phyloP scores from a whole-genome alignment of 768 basidiomycete species.

The Amanita pallidorosea region DNA sequence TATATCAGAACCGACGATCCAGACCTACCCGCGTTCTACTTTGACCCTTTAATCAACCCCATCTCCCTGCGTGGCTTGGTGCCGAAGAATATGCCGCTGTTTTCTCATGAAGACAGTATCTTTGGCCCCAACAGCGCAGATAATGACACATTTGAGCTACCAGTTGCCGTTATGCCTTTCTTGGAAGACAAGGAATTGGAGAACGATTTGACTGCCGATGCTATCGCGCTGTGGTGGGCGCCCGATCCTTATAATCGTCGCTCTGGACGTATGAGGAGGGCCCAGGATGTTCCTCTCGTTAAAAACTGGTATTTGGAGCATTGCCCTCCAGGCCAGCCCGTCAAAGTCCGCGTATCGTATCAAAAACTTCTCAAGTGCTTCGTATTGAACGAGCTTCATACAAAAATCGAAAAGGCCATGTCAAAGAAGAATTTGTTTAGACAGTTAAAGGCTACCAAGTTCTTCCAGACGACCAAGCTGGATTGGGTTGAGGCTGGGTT shows the following conservation, averaged over 20 bases:
- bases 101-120: slow-evolving; percentile 86
- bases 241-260: slow-evolving; percentile 92
- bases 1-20: slow-evolving; percentile 99
- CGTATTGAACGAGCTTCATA: slow-evolving; percentile 90
- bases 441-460: slow-evolving; percentile 96
- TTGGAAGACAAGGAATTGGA: slow-evolving; percentile 69
- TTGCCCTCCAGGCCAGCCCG: slow-evolving; percentile 90
- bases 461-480: slow-evolving; percentile 95
- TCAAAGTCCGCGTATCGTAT: slow-evolving; percentile 98
- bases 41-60: slow-evolving; percentile 97
- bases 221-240: slow-evolving; percentile 97
- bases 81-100: slow-evolving; percentile 71
- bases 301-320: slow-evolving; percentile 99
- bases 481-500: slow-evolving; percentile 99
- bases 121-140: slow-evolving; percentile 84
- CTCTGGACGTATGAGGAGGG: slow-evolving; percentile 85
- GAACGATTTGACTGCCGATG: slow-evolving; percentile 90
- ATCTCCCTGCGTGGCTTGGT: slow-evolving; percentile 83
- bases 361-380: slow-evolving; percentile 95
- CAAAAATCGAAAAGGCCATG: slow-evolving; percentile 89
- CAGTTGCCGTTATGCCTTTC: slow-evolving; percentile 71
- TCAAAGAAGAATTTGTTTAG: slow-evolving; percentile 96
- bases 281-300: slow-evolving; percentile 91
- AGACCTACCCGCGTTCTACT: slow-evolving; percentile 98
- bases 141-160: slow-evolving; percentile 82